These are phyloP conservation scores for Manihot esculenta DNA, from an alignment of 441 rosid species.

Conservation along the genomic window DNA sequence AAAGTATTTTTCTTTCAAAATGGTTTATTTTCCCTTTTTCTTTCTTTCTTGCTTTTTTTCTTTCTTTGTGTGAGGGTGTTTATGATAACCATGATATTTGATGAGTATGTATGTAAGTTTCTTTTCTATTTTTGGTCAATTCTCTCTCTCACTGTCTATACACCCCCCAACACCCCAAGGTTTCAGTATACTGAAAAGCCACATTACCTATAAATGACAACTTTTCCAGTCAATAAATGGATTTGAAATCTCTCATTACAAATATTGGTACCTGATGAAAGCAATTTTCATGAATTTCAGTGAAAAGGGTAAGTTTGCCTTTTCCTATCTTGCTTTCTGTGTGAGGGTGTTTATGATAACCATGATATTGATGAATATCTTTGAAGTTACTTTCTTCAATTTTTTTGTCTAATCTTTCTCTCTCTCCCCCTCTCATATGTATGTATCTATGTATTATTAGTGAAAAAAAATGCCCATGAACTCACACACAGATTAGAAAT, in stretches of 20 bases:
- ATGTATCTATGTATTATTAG: no score
- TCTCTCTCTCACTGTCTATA: no score
- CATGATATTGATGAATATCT: neutral
- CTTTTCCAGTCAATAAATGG: neutral
- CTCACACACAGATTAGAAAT: no score
- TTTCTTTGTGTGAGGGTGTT: neutral
- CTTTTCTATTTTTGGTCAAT: no score
- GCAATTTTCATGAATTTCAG: neutral
- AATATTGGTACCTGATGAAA: neutral
- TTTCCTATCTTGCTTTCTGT: neutral
- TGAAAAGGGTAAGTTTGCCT: neutral
- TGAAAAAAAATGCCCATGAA: no score
- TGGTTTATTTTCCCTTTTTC: neutral
- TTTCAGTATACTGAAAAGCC: neutral
- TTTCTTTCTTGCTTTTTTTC: neutral
- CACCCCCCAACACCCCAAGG: neutral
- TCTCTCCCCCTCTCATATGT: constrained; percentile 9
- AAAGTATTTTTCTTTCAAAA: neutral
- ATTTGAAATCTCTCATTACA: neutral
- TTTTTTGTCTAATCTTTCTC: neutral
- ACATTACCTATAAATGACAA: neutral
- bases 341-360: neutral
- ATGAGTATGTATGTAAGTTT: no score
- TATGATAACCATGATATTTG: neutral
- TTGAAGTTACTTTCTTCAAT: neutral